Evolutionary conservation across 768 basidiomycete species (phyloP).

Genomic region (Leccinum uliginosum): DNA sequence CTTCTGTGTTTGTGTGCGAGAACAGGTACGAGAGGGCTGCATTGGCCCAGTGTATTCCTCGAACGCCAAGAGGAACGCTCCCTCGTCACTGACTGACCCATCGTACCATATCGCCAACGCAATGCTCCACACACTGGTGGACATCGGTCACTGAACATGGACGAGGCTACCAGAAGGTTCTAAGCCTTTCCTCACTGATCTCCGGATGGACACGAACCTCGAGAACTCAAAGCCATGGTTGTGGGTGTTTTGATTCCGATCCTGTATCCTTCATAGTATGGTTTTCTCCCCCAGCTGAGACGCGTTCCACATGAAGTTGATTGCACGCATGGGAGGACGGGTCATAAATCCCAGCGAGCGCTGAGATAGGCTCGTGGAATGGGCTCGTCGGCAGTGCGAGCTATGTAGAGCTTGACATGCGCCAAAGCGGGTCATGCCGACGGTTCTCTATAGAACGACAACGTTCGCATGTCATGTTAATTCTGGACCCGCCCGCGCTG

Average conservation of each 20-base stretch:
- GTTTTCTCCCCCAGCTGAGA: neutral
- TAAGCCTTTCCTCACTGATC: neutral
- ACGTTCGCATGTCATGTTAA: neutral
- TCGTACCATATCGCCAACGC: neutral
- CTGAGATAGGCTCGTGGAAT: neutral
- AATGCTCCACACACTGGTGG: neutral
- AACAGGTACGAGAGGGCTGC: neutral
- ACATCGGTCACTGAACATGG: neutral
- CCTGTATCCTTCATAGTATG: neutral
- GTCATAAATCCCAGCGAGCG: neutral
- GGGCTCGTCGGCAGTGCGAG: neutral
- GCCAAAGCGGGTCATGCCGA: neutral
- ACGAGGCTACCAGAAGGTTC: neutral
- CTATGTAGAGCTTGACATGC: neutral
- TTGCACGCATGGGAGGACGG: neutral
- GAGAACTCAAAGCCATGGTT: neutral
- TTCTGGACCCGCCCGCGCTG: neutral
- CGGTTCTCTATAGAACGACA: neutral
- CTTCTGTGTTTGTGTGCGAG: neutral
- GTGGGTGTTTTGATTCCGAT: neutral
- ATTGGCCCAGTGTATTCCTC: neutral
- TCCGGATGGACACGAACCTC: neutral
- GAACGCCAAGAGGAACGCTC: neutral
- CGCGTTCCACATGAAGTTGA: neutral
- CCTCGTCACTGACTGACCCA: neutral